Percentiles rank a stretch among this genome's conserved stretches.
phyloP scores from a whole-genome alignment of 345 rosid genomes.

The Theobroma cacao region DNA sequence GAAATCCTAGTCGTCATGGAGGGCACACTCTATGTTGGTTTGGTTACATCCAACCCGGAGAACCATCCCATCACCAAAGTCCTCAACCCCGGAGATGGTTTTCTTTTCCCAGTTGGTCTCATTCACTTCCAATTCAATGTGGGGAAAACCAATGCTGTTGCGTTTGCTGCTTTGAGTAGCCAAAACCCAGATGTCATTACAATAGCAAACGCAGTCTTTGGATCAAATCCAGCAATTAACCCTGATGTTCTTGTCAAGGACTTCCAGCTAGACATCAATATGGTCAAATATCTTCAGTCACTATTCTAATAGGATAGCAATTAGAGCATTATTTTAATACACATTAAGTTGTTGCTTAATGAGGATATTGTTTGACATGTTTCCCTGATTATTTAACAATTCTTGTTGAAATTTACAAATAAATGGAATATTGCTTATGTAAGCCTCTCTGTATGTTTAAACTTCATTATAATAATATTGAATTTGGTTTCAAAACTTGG shows the following conservation, averaged over 20 bases:
- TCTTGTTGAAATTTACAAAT: too few species aligned
- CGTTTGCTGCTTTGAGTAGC: neutral
- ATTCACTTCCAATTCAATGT: neutral
- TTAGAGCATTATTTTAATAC: neutral
- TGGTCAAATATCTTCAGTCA: neutral
- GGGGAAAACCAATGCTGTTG: neutral
- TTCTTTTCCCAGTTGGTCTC: conserved; percentile 25
- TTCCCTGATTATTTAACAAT: neutral
- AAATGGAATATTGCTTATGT: too few species aligned
- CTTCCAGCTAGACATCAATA: neutral
- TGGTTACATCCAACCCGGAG: conserved; percentile 18
- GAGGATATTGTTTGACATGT: neutral
- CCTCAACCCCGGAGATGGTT: conserved; percentile 23
- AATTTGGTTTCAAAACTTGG: too few species aligned
- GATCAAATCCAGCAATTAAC: conserved; percentile 16
- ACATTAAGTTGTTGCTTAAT: neutral
- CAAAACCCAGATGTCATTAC: neutral
- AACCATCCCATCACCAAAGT: conserved; percentile 21
- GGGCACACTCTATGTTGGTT: conserved; percentile 21
- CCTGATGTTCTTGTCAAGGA: conserved; percentile 14
- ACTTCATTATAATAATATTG: too few species aligned
- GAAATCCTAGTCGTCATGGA: conserved; percentile 18
- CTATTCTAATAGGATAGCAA: neutral
- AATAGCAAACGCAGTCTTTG: conserved; percentile 24
- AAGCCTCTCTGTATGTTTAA: too few species aligned